These are phyloP conservation scores for Aphanoascus verrucosus DNA, from an alignment of 2,329 filamentous ascomycete genomes.

Conservation along the genomic window DNA sequence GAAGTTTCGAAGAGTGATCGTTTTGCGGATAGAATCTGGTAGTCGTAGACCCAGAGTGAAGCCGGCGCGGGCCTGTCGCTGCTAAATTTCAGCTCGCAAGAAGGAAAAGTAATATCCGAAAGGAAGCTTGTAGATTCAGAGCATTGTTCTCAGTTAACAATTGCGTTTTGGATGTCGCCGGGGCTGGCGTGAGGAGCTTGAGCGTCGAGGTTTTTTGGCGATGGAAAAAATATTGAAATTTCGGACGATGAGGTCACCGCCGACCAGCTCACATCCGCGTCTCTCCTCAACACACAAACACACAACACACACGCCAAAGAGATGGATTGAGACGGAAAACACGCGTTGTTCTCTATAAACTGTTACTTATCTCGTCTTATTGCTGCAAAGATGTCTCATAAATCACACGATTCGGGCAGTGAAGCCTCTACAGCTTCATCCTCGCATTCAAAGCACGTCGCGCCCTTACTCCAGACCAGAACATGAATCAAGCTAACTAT, in stretches of 20 bases:
- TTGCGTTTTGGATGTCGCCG: too few species aligned
- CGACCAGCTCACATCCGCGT: neutral
- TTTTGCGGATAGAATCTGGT: neutral
- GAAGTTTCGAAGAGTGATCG: neutral
- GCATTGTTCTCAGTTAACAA: neutral
- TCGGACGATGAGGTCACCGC: slow-evolving; percentile 5
- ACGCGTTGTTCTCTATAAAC: neutral
- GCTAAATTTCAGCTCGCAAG: too few species aligned
- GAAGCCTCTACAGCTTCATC: slow-evolving; percentile 13
- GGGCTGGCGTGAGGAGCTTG: too few species aligned
- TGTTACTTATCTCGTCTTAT: neutral
- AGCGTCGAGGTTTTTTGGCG: neutral
- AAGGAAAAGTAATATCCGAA: too few species aligned
- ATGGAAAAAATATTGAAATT: neutral
- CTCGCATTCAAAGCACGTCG: slow-evolving; percentile 8
- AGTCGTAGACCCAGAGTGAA: neutral
- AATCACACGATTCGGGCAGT: neutral
- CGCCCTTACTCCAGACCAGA: neutral
- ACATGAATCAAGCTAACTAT: slow-evolving; percentile 15
- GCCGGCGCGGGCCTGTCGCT: too few species aligned
- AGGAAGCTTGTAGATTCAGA: neutral
- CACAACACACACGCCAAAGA: neutral
- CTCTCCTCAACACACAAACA: neutral
- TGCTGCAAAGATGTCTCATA: neutral
- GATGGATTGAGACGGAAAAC: neutral